A percentile compares a stretch with the other conserved stretches of the same genome.
Conservation (phyloP, 345 rosid species). For the Salix purpurea region DNA sequence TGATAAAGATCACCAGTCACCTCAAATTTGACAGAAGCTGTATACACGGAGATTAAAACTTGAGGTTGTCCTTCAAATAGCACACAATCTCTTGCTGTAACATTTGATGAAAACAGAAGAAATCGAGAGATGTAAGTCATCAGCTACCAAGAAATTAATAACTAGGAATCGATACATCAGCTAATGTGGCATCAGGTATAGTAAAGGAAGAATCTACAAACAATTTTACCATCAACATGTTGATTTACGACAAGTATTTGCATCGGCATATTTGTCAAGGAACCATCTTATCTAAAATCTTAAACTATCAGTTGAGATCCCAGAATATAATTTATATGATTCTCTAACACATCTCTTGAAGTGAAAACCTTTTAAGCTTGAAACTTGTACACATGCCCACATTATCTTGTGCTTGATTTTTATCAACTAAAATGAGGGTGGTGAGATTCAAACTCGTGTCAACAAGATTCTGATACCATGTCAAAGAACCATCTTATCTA, state of each 20-base stretch:
- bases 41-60: constrained; percentile 38
- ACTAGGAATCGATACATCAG: background rate
- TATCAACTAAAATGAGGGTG: too few relatives aligned
- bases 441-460: too few relatives aligned
- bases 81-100: constrained; percentile 82
- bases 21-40: background rate
- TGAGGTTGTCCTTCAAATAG: constrained; percentile 66
- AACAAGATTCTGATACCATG: too few relatives aligned
- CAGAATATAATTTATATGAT: too few relatives aligned
- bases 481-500: too few relatives aligned
- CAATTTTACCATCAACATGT: background rate
- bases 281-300: too few relatives aligned
- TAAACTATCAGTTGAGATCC: too few relatives aligned
- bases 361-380: too few relatives aligned
- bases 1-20: background rate
- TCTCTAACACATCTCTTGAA: too few relatives aligned
- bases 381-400: too few relatives aligned
- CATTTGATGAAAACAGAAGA: constrained; percentile 1
- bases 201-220: background rate
- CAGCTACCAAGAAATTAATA: background rate
- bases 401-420: too few relatives aligned
- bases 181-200: background rate
- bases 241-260: background rate
- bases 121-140: background rate
- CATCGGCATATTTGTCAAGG: background rate